These are phyloP conservation scores for Aspergillus sp. DNA, from an alignment of 2,329 filamentous ascomycete genomes.

Conservation along the genomic window DNA sequence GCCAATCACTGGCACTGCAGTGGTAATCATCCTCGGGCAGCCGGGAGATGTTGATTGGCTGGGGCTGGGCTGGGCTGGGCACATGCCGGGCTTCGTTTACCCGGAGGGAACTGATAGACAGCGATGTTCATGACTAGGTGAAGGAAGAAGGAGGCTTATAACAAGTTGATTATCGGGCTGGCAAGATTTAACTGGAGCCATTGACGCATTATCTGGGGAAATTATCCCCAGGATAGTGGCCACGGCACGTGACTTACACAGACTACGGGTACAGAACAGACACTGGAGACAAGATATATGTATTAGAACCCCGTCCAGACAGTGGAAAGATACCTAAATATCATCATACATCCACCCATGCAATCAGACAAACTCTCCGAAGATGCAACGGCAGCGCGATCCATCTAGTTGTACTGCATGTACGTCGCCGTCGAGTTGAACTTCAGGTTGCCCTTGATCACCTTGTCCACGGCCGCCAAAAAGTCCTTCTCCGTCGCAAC, in stretches of 20 bases:
- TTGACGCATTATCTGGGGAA: not conserved
- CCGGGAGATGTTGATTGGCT: constrained; percentile 23
- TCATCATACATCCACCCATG: constrained; percentile 28
- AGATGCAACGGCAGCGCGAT: constrained; percentile 12
- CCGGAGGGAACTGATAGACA: constrained; percentile 10
- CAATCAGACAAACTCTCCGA: constrained; percentile 17
- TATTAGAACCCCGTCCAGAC: constrained; percentile 12
- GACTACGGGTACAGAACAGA: too few species aligned
- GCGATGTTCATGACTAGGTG: not conserved
- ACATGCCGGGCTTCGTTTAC: constrained; percentile 24
- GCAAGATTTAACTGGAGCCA: not conserved
- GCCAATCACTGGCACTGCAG: constrained; percentile 27
- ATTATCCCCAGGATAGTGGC: too few species aligned
- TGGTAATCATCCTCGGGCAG: constrained; percentile 31
- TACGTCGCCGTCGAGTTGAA: constrained; percentile 98
- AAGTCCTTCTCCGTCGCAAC: constrained; percentile 99
- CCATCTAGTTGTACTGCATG: constrained; percentile 90
- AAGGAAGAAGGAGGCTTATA: not conserved
- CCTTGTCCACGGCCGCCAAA: constrained; percentile 94
- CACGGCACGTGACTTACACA: too few species aligned
- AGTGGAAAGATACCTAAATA: constrained; percentile 14
- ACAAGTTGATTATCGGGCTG: too few species aligned
- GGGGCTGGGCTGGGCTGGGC: constrained; percentile 6
- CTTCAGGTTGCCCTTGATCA: constrained; percentile 98
- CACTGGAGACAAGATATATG: not conserved